Base-by-base conservation (phyloP, 2,329 filamentous ascomycete species). In the Trichoderma guizhouense region DNA sequence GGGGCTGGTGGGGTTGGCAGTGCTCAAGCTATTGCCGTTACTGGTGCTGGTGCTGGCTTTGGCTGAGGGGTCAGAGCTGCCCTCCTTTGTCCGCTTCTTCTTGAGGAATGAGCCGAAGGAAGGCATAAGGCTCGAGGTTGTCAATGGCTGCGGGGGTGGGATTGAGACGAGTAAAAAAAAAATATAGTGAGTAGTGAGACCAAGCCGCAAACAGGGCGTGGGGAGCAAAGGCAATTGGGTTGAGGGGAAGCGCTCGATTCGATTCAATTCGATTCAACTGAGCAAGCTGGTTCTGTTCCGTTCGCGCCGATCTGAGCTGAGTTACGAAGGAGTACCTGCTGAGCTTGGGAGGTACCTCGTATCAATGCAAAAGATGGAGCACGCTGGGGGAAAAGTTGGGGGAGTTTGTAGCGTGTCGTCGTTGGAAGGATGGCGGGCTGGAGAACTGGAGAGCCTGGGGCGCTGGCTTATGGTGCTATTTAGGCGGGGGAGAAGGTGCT, bases 11-110 rank as follows among this genome's bases (percentile, higher is more conserved):
- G 89, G 87, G 81, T 92, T 92, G 24, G 51, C 55, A 30, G 36
- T 15, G 55, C 62, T 24, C 47, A 51, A 24, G 47, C 47, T 61
- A 62, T 64, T 34, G 30, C 58, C 36, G 63, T 21, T 26, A 53
- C 39, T 67, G 62, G 51, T 55, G 69, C 51, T 69, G 57, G 36
- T 28, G 28, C 32, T 60, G 32, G 39, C 47, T 55, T 66, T 68
- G 76, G 87, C 86, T 79, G 90, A 89, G 77, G 87, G 88, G 81
- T 93, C 90, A 81, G 89, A 87, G 81, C 91, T 89, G 80, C 90
- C 92, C 86, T 98, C 94, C 90, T 94, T 97, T 85, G 94, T 97
- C 89, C 94, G 92, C 89, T 97, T 97, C 90, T 97, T 98, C 89
- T 98, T 98, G 82, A 98, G 90, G 81, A 98, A 94, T 83, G 94